Evolutionary conservation across 1,139 yeast species (phyloP).

Genomic region (Groenewaldozyma sp.): DNA sequence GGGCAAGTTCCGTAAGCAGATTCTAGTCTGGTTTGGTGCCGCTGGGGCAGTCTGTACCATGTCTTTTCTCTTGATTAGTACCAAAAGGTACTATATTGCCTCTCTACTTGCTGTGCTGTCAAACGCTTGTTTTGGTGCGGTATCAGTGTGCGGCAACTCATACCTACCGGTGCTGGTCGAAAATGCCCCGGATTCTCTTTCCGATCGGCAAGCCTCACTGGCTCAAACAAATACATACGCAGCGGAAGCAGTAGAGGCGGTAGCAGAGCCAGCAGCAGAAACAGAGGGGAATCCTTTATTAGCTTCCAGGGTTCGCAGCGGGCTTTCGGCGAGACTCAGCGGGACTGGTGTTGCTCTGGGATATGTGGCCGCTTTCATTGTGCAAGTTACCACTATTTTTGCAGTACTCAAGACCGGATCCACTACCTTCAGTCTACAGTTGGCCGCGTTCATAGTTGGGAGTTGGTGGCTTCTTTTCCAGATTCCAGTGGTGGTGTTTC

Average conservation of each 20-base stretch:
- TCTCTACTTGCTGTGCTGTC: slow-evolving; percentile 49
- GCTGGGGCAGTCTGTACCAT: slow-evolving; percentile 47
- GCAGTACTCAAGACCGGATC: slow-evolving; percentile 39
- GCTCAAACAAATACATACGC: no score
- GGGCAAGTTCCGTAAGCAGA: slow-evolving; percentile 42
- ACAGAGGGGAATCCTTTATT: background rate
- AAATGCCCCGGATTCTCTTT: slow-evolving; percentile 12
- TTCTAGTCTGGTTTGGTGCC: slow-evolving; percentile 45
- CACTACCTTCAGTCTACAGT: slow-evolving; percentile 36
- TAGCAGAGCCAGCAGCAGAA: background rate
- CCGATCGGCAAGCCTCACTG: no score
- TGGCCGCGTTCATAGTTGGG: slow-evolving; percentile 52
- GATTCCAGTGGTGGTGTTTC: slow-evolving; percentile 41
- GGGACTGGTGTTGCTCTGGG: slow-evolving; percentile 63
- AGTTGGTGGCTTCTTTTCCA: slow-evolving; percentile 66
- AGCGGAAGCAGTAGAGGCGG: slow-evolving; percentile 3
- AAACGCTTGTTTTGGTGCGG: slow-evolving; percentile 63
- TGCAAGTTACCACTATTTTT: slow-evolving; percentile 47
- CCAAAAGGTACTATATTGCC: slow-evolving; percentile 44
- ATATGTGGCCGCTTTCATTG: slow-evolving; percentile 52
- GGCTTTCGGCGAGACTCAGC: slow-evolving; percentile 33
- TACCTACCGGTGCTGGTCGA: slow-evolving; percentile 49
- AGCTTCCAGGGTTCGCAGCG: slow-evolving; percentile 4
- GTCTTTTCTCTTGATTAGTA: slow-evolving; percentile 34
- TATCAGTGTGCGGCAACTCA: slow-evolving; percentile 68